phyloP scores from a whole-genome alignment of 2,329 filamentous ascomycete species.

The Furcasterigmium furcatum region DNA sequence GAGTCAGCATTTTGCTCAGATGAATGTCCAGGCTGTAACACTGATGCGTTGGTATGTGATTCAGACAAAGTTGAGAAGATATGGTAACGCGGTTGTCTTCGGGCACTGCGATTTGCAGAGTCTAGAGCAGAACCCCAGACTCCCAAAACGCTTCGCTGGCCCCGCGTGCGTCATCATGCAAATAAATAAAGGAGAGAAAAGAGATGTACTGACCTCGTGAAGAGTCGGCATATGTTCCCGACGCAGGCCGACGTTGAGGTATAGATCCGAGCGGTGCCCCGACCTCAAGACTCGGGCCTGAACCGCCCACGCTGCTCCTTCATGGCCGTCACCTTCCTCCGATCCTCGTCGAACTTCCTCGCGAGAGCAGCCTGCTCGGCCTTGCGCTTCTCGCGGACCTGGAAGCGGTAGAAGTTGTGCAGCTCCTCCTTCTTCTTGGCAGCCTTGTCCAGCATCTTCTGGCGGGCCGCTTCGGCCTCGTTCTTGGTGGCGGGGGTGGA shows the following conservation, averaged over 20 bases:
- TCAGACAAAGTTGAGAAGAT: slow-evolving; percentile 68
- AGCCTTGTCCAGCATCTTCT: slow-evolving; percentile 60
- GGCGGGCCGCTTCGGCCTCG: slow-evolving; percentile 60
- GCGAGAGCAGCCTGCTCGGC: slow-evolving; percentile 66
- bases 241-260: background rate
- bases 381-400: slow-evolving; percentile 76
- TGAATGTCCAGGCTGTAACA: too few species aligned
- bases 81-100: slow-evolving; percentile 59
- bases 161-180: slow-evolving; percentile 51
- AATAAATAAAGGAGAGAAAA: slow-evolving; percentile 5
- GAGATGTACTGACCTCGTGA: background rate
- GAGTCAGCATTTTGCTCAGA: too few species aligned
- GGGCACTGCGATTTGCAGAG: slow-evolving; percentile 40
- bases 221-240: background rate
- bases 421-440: slow-evolving; percentile 60
- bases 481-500: slow-evolving; percentile 71
- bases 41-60: too few species aligned
- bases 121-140: slow-evolving; percentile 13
- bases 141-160: slow-evolving; percentile 36
- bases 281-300: slow-evolving; percentile 43
- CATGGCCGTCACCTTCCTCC: slow-evolving; percentile 68
- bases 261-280: background rate
- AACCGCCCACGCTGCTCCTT: slow-evolving; percentile 64
- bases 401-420: slow-evolving; percentile 81
- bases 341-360: slow-evolving; percentile 72